A percentile compares a stretch with the other conserved stretches of the same genome.
Evolutionary conservation across 495 filamentous ascomycete genomes (phyloP).

Genomic region (Clavariopsis aquatica): DNA sequence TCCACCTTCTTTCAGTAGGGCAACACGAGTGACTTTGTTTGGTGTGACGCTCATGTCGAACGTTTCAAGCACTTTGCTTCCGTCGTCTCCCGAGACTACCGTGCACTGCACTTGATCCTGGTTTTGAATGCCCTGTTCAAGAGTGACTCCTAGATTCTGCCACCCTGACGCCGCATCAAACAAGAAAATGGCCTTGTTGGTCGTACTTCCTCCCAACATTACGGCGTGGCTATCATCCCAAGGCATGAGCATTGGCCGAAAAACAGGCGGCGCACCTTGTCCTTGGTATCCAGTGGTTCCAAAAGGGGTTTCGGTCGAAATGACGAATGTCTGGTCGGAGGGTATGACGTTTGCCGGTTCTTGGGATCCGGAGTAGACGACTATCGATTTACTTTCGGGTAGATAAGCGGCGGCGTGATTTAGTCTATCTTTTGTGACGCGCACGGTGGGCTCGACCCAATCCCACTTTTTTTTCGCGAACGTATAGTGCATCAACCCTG

Average conservation of each 20-base stretch:
- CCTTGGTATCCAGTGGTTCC: slow-evolving; percentile 52
- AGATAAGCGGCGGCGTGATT: slow-evolving; percentile 79
- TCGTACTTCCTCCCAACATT: slow-evolving; percentile 71
- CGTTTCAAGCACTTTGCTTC: slow-evolving; percentile 76
- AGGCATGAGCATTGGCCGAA: slow-evolving; percentile 70
- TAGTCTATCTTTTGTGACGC: slow-evolving; percentile 66
- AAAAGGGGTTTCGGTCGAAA: slow-evolving; percentile 64
- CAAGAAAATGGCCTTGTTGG: slow-evolving; percentile 67
- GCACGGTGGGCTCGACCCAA: slow-evolving; percentile 55
- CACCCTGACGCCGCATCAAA: slow-evolving; percentile 63
- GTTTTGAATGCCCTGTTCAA: slow-evolving; percentile 60
- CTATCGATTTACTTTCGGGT: slow-evolving; percentile 65
- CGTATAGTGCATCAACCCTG: slow-evolving; percentile 80
- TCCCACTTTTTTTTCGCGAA: slow-evolving; percentile 80
- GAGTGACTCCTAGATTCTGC: slow-evolving; percentile 60
- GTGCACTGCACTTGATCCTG: slow-evolving; percentile 59
- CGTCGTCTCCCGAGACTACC: slow-evolving; percentile 70
- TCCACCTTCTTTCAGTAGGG: slow-evolving; percentile 57
- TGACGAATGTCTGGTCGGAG: slow-evolving; percentile 75
- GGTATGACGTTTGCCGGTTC: slow-evolving; percentile 31
- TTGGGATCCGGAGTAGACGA: slow-evolving; percentile 78
- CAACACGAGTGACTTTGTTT: slow-evolving; percentile 70
- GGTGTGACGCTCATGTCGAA: slow-evolving; percentile 78
- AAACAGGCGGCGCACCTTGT: slow-evolving; percentile 60
- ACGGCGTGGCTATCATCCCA: slow-evolving; percentile 74